Percentiles rank a stretch among this genome's conserved stretches.
Conservation (phyloP, 2,329 filamentous ascomycete species). For the Orbilia ellipsospora region DNA sequence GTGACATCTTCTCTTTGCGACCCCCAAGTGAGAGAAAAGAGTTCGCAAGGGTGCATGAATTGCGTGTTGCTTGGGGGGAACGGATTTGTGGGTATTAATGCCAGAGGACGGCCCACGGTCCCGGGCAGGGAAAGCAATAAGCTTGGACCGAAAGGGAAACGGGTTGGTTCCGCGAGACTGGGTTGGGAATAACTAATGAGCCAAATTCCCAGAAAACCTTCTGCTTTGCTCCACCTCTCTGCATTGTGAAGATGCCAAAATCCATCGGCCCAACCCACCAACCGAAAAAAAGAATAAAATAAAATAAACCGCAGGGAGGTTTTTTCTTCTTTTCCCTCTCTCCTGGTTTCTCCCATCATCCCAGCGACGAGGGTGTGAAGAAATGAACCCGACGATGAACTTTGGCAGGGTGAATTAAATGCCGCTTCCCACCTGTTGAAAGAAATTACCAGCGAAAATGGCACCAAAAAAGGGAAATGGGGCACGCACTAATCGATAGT, state of each 20-base stretch:
- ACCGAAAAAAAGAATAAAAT: constrained; percentile 22
- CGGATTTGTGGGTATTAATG: constrained; percentile 44
- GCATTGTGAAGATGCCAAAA: constrained; percentile 40
- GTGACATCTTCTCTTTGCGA: constrained; percentile 15
- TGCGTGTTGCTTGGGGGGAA: constrained; percentile 48
- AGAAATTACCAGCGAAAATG: constrained; percentile 9
- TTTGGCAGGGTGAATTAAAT: constrained; percentile 36
- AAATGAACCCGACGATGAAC: constrained; percentile 36
- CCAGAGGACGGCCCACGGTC: constrained; percentile 51
- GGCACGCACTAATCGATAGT: constrained; percentile 46
- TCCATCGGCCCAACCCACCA: constrained; percentile 38
- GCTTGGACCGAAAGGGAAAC: constrained; percentile 50
- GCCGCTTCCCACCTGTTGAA: constrained; percentile 27
- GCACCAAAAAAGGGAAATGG: constrained; percentile 24
- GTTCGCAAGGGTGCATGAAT: constrained; percentile 21
- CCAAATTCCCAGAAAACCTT: constrained; percentile 53
- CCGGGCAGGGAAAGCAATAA: constrained; percentile 50
- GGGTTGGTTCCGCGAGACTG: constrained; percentile 54
- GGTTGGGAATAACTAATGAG: constrained; percentile 42
- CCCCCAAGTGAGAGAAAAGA: constrained; percentile 22
- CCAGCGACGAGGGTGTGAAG: constrained; percentile 35
- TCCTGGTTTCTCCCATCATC: not conserved
- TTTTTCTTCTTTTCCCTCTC: constrained; percentile 16
- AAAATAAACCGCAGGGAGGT: constrained; percentile 43
- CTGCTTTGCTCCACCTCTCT: constrained; percentile 24